phyloP scores from a whole-genome alignment of 805 yeast species.

The Yamadazyma sp. region DNA sequence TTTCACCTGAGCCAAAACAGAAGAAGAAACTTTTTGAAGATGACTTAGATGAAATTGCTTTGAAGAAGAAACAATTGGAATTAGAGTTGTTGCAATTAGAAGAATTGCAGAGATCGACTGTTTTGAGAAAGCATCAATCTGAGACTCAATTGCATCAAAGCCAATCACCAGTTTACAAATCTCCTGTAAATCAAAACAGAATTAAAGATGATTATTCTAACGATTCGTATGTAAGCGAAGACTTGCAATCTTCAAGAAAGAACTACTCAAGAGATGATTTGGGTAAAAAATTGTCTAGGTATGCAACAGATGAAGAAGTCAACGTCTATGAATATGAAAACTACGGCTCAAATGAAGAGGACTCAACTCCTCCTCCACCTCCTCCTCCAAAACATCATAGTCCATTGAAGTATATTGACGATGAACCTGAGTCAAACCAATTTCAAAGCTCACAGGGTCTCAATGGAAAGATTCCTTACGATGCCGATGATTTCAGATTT shows the following conservation, averaged over 20 bases:
- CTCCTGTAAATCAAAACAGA: conserved; percentile 8
- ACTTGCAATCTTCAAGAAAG: conserved; percentile 30
- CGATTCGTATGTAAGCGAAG: conserved; percentile 35
- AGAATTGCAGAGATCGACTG: conserved; percentile 12
- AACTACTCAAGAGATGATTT: conserved; percentile 34
- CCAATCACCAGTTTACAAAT: neutral
- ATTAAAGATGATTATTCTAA: conserved; percentile 15
- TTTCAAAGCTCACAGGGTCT: conserved; percentile 3
- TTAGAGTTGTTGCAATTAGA: conserved; percentile 30
- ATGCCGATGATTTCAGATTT: conserved; percentile 35
- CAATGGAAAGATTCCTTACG: conserved; percentile 25
- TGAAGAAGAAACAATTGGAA: conserved; percentile 38
- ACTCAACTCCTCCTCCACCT: conserved; percentile 40
- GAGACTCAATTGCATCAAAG: neutral
- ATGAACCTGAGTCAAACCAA: conserved; percentile 1
- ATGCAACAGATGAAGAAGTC: conserved; percentile 20
- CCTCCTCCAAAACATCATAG: conserved; percentile 34
- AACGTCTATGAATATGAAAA: conserved; percentile 18
- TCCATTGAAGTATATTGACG: conserved; percentile 8
- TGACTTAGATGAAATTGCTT: conserved; percentile 28
- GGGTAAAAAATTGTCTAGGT: conserved; percentile 27
- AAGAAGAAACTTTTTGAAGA: conserved; percentile 10
- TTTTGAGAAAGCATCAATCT: conserved; percentile 8
- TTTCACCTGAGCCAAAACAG: conserved; percentile 21
- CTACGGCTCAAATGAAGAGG: conserved; percentile 23